phyloP scores from a whole-genome alignment of 768 basidiomycete species.

The Coprinopsis strossmayeri region DNA sequence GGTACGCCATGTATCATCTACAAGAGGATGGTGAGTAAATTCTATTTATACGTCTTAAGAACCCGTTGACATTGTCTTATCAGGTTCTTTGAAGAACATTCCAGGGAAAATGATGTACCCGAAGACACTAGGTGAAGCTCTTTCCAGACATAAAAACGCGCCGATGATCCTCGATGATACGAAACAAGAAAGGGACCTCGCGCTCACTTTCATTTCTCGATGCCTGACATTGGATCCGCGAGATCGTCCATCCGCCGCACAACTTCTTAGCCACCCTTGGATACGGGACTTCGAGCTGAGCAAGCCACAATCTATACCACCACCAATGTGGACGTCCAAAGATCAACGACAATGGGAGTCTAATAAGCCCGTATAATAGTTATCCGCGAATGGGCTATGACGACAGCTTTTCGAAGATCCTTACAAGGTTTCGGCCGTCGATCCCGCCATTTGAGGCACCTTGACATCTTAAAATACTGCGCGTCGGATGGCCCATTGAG shows the following conservation, averaged over 20 bases:
- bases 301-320: not conserved
- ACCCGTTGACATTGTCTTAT: not conserved
- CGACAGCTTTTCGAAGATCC: too few species aligned
- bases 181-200: conserved; percentile 5
- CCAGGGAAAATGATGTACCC: conserved; percentile 11
- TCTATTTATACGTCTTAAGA: not conserved
- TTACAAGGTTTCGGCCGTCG: too few species aligned
- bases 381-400: too few species aligned
- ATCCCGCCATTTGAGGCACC: too few species aligned
- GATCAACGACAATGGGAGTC: not conserved
- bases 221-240: conserved; percentile 7
- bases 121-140: conserved; percentile 5
- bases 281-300: conserved; percentile 3
- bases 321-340: not conserved
- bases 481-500: too few species aligned
- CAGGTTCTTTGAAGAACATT: conserved; percentile 6
- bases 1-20: not conserved
- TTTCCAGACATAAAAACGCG: conserved; percentile 2
- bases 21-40: conserved; percentile 2
- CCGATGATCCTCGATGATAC: conserved; percentile 1
- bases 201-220: conserved; percentile 7
- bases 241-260: conserved; percentile 3
- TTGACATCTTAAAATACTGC: too few species aligned
- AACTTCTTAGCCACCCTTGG: conserved; percentile 11
- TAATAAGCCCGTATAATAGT: not conserved